Evolutionary conservation across 768 basidiomycete genomes (phyloP).

Genomic region (Clavulina sp.): DNA sequence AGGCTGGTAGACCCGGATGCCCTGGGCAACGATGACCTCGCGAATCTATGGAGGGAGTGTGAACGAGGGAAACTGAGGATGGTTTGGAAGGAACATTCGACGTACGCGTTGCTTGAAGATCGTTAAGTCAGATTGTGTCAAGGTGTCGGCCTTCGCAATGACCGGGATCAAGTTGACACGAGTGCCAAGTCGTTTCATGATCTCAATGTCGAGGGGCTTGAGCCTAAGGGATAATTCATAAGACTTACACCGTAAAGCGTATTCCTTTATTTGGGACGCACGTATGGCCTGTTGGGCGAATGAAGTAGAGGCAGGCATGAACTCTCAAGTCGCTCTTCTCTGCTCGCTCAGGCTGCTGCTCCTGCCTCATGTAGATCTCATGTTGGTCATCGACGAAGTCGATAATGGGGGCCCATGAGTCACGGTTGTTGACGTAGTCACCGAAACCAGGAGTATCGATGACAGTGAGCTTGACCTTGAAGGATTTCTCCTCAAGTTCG

Average conservation of each 20-base stretch:
- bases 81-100: constrained; percentile 9
- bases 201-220: constrained; percentile 96
- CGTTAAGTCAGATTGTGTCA: constrained; percentile 83
- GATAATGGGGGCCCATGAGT: constrained; percentile 95
- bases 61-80: not conserved
- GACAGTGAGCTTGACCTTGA: constrained; percentile 98
- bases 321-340: constrained; percentile 93
- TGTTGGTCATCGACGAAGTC: constrained; percentile 97
- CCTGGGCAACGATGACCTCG: constrained; percentile 77
- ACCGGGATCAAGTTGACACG: constrained; percentile 97
- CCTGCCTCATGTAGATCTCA: constrained; percentile 91
- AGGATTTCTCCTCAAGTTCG: constrained; percentile 95
- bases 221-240: constrained; percentile 29
- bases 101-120: constrained; percentile 84
- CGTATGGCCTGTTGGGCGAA: constrained; percentile 93
- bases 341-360: constrained; percentile 90
- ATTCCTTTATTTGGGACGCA: constrained; percentile 25
- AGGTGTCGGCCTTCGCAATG: constrained; percentile 91
- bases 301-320: constrained; percentile 94
- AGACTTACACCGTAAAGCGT: constrained; percentile 8
- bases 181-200: constrained; percentile 98
- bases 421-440: constrained; percentile 99
- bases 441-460: constrained; percentile 99
- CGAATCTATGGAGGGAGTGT: constrained; percentile 40
- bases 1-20: constrained; percentile 88